Evolutionary conservation across 139 green algal genomes (phyloP).

Genomic region (Marvania coccoides): DNA sequence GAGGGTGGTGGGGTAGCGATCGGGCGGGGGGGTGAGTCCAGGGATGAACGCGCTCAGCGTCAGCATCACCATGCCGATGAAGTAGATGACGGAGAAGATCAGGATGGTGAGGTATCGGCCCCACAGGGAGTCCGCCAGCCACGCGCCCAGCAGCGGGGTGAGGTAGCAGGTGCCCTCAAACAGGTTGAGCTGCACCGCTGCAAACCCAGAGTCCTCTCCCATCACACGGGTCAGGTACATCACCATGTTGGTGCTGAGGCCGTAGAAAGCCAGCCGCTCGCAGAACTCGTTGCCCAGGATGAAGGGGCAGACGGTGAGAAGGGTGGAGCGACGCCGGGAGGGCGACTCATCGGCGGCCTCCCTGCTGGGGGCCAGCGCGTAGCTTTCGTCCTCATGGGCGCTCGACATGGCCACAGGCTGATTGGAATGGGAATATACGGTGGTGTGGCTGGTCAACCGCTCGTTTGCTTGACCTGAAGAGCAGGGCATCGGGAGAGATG

Average conservation of each 20-base stretch:
- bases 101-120: slow-evolving; percentile 95
- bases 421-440: too few relatives aligned
- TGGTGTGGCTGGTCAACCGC: too few relatives aligned
- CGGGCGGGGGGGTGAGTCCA: slow-evolving; percentile 33
- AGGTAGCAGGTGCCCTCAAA: slow-evolving; percentile 93
- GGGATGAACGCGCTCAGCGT: slow-evolving; percentile 38
- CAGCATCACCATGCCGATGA: slow-evolving; percentile 70
- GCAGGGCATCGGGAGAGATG: too few relatives aligned
- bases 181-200: slow-evolving; percentile 71
- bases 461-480: too few relatives aligned
- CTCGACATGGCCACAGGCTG: background rate
- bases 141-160: slow-evolving; percentile 86
- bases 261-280: slow-evolving; percentile 85
- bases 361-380: background rate
- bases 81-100: slow-evolving; percentile 87
- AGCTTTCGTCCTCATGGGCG: background rate
- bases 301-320: slow-evolving; percentile 80
- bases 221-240: slow-evolving; percentile 82
- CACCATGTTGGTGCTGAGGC: slow-evolving; percentile 85
- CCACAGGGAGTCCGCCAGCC: slow-evolving; percentile 80
- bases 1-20: slow-evolving; percentile 29
- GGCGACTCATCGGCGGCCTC: background rate
- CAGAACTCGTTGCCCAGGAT: slow-evolving; percentile 91
- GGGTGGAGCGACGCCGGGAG: slow-evolving; percentile 39
- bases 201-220: slow-evolving; percentile 61